Percentiles rank a stretch among this genome's conserved stretches.
These are phyloP conservation scores for Craterostigma plantagineum DNA, from an alignment of 257 asterid species.

Conservation along the genomic window DNA sequence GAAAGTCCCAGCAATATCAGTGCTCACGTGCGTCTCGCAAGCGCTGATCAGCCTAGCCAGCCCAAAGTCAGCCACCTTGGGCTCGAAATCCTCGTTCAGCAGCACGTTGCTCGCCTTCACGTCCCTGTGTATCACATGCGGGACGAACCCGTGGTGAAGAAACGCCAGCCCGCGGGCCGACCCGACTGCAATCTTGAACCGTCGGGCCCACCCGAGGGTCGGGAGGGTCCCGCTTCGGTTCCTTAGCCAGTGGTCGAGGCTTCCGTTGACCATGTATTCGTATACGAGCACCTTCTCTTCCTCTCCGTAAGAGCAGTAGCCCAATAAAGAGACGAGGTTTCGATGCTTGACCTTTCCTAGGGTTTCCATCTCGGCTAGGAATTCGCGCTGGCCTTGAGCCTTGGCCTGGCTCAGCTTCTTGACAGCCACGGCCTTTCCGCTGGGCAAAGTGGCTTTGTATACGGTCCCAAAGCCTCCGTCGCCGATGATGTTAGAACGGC, in stretches of 20 bases:
- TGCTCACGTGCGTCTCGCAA: constrained; percentile 6
- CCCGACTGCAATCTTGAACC: constrained; percentile 6
- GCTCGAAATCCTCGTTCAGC: constrained; percentile 5
- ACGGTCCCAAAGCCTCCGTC: constrained; percentile 93
- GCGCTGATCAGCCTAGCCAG: constrained; percentile 6
- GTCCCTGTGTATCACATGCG: constrained; percentile 10
- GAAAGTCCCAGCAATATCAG: constrained; percentile 6
- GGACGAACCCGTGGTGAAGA: constrained; percentile 7
- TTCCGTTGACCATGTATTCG: constrained; percentile 78
- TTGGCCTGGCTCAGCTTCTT: constrained; percentile 65
- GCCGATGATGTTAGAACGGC: constrained; percentile 54
- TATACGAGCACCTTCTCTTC: constrained; percentile 78
- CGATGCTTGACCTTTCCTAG: constrained; percentile 76
- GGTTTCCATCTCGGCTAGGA: constrained; percentile 88
- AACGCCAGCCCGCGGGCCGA: constrained; percentile 6
- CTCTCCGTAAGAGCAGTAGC: constrained; percentile 69
- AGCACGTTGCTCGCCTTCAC: constrained; percentile 7
- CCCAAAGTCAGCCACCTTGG: constrained; percentile 5
- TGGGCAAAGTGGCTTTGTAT: constrained; percentile 47
- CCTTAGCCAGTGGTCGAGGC: constrained; percentile 75
- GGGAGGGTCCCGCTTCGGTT: constrained; percentile 11
- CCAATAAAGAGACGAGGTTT: constrained; percentile 68
- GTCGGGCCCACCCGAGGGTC: constrained; percentile 1
- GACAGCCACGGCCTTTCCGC: constrained; percentile 49
- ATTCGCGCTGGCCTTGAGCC: constrained; percentile 69